These are phyloP conservation scores for Fusarium domesticum DNA, from an alignment of 2,329 filamentous ascomycete genomes.

Conservation along the genomic window DNA sequence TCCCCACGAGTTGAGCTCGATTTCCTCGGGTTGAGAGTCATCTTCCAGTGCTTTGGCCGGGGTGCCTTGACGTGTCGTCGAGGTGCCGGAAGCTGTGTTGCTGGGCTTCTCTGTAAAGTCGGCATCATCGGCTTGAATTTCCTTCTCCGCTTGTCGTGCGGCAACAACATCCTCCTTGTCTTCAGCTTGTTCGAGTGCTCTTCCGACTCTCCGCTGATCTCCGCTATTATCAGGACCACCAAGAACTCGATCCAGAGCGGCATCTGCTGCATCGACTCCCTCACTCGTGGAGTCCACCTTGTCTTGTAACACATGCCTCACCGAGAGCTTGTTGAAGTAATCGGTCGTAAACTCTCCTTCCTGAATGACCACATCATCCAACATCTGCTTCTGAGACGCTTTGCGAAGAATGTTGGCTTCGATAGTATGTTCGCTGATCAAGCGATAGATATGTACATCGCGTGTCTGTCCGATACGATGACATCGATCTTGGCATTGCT, in stretches of 20 bases:
- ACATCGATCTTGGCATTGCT: constrained; percentile 95
- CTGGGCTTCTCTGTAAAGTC: constrained; percentile 72
- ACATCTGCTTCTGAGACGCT: constrained; percentile 93
- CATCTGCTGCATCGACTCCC: constrained; percentile 68
- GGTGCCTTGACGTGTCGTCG: constrained; percentile 51
- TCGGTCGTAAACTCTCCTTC: constrained; percentile 98
- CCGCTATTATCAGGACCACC: constrained; percentile 61
- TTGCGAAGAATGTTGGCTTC: constrained; percentile 97
- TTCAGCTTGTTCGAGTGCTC: constrained; percentile 83
- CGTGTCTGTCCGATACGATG: constrained; percentile 97
- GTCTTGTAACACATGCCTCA: constrained; percentile 65
- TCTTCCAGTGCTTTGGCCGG: constrained; percentile 41
- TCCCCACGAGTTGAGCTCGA: constrained; percentile 59
- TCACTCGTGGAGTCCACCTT: constrained; percentile 48
- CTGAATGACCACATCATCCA: constrained; percentile 97
- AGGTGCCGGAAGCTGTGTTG: constrained; percentile 44
- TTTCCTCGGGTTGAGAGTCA: constrained; percentile 37
- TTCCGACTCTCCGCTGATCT: constrained; percentile 60
- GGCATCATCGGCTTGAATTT: constrained; percentile 80
- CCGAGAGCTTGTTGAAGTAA: constrained; percentile 79
- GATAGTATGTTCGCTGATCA: constrained; percentile 90
- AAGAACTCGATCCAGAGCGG: constrained; percentile 82
- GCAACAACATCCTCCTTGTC: constrained; percentile 89
- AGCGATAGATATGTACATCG: constrained; percentile 95
- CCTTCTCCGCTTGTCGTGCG: constrained; percentile 82